These are phyloP conservation scores for Phytophthora foliorum DNA, from an alignment of 352 stramenopile genomes.

Conservation along the genomic window DNA sequence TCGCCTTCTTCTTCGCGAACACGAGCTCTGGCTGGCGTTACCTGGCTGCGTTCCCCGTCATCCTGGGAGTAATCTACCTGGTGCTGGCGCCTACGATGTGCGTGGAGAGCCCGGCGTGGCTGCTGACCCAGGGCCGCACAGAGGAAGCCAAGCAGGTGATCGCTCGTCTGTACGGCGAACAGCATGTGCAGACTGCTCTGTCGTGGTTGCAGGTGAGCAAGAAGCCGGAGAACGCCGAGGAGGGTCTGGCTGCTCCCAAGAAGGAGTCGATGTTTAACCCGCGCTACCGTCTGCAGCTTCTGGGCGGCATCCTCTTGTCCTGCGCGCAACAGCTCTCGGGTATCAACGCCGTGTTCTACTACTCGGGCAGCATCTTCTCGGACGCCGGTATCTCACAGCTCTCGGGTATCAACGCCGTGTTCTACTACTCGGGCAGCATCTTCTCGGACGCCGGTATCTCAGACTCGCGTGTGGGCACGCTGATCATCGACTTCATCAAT, in stretches of 20 bases:
- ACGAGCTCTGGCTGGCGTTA: conserved; percentile 46
- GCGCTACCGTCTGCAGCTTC: conserved; percentile 7
- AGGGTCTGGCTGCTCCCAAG: not conserved
- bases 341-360: no score
- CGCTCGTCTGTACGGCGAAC: conserved; percentile 26
- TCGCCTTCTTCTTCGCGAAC: conserved; percentile 58
- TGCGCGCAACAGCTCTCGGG: not conserved
- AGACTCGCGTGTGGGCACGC: no score
- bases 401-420: no score
- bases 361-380: no score
- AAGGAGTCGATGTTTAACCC: not conserved
- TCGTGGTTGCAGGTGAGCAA: conserved; percentile 1
- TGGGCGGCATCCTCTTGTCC: conserved; percentile 22
- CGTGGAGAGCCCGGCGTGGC: conserved; percentile 39
- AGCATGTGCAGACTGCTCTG: conserved; percentile 26
- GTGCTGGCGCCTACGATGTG: conserved; percentile 35
- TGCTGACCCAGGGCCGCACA: conserved; percentile 30
- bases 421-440: no score
- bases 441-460: no score
- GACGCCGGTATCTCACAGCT: no score
- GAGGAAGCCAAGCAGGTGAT: conserved; percentile 28
- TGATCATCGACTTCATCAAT: no score
- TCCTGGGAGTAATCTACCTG: conserved; percentile 34
- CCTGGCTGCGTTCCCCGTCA: conserved; percentile 6
- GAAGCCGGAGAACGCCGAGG: not conserved